Evolutionary conservation across 306 rosid genomes (phyloP).

Genomic region (Vachellia pachyceras): DNA sequence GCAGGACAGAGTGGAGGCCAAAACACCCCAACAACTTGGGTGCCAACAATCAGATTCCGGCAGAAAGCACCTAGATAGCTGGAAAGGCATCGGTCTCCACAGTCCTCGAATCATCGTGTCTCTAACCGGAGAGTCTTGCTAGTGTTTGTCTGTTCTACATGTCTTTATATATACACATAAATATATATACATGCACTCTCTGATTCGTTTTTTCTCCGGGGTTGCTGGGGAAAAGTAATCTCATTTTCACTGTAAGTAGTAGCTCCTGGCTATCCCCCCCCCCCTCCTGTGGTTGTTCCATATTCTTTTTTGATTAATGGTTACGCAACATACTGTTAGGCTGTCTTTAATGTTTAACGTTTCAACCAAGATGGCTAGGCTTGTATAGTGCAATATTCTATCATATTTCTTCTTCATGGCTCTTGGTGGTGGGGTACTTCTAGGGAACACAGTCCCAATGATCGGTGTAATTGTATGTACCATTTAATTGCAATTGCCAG

Average conservation of each 20-base stretch:
- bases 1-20: constrained; percentile 93
- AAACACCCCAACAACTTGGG: constrained; percentile 61
- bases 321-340: constrained; percentile 48
- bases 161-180: constrained; percentile 37
- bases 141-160: constrained; percentile 59
- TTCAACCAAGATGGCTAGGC: constrained; percentile 48
- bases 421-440: constrained; percentile 39
- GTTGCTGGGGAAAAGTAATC: constrained; percentile 47
- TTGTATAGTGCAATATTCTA: constrained; percentile 42
- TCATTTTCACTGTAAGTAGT: constrained; percentile 77
- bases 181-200: constrained; percentile 19
- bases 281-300: constrained; percentile 33
- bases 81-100: constrained; percentile 44
- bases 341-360: constrained; percentile 46
- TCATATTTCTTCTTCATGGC: constrained; percentile 16
- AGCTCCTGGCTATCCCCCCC: constrained; percentile 44
- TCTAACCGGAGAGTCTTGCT: constrained; percentile 53
- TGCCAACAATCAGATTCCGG: constrained; percentile 56
- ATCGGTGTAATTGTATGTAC: constrained; percentile 38
- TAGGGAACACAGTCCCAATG: constrained; percentile 41
- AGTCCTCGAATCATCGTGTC: constrained; percentile 27
- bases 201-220: constrained; percentile 47
- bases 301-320: constrained; percentile 39
- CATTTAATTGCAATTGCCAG: constrained; percentile 37
- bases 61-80: constrained; percentile 56